These are phyloP conservation scores for Sesbania bispinosa DNA, from an alignment of 306 rosid species.

Conservation along the genomic window DNA sequence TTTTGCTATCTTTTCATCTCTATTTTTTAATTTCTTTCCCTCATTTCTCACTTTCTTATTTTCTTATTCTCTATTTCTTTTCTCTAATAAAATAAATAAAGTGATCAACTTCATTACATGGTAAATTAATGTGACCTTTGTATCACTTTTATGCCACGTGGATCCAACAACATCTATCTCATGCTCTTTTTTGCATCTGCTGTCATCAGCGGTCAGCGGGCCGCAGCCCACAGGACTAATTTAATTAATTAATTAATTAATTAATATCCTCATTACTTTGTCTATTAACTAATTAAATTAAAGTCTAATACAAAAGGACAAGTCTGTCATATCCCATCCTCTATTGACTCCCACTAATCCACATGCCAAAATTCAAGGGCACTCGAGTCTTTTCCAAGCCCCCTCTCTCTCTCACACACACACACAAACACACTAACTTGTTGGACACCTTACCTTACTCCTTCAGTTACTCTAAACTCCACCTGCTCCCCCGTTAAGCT, in stretches of 20 bases:
- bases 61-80: no score
- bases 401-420: no score
- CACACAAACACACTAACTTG: not conserved
- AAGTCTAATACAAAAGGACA: slow-evolving; percentile 24
- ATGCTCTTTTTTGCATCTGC: slow-evolving; percentile 11
- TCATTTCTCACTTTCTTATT: no score
- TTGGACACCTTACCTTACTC: not conserved
- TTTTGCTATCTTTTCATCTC: no score
- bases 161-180: slow-evolving; percentile 20
- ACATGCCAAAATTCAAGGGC: slow-evolving; percentile 31
- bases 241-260: slow-evolving; percentile 8
- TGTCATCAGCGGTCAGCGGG: slow-evolving; percentile 18
- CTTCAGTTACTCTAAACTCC: not conserved
- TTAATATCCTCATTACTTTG: slow-evolving; percentile 28
- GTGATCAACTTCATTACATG: no score
- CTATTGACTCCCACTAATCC: slow-evolving; percentile 19
- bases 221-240: not conserved
- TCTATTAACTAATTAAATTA: not conserved
- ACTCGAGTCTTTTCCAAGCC: not conserved
- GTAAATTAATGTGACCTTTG: slow-evolving; percentile 26
- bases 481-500: not conserved
- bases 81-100: no score
- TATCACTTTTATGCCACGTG: slow-evolving; percentile 49
- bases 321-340: slow-evolving; percentile 24
- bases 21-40: no score